Base-by-base conservation (phyloP, 805 yeast species). In the Metschnikowia drakensbergensis region DNA sequence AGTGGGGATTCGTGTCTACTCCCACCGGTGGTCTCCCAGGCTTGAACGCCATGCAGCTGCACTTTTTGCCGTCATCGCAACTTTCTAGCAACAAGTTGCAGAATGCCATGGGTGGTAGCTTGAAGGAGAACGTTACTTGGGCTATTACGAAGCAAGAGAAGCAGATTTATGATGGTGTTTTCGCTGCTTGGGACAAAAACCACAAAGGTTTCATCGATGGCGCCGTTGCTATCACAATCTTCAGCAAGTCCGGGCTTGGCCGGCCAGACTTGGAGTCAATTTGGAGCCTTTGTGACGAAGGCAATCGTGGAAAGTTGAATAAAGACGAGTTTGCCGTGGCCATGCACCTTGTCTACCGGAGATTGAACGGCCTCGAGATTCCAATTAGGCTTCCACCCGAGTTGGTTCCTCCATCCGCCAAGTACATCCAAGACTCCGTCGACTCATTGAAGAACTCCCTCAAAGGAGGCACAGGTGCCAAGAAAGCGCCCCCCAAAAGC, bases 241-340 rank as follows among this genome's bases (percentile, higher is more conserved):
- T 94, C 65, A 84, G 94, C 47, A 92, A 94, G 68, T 86, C 96
- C 22, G 98, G 98, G 2, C 79, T 94, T 56, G 76, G 83, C 48
- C 82, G 97, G 65, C 75, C 82, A 4, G 97, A 91, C 59, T 76
- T 92, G 53, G 98, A 91, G 66, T 76, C 83, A 37, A 90, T 94
- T 53, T 92, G 99, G 99, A 87, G 82, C 42, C 75, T 92, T 55
- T 81, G 91, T 48, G 98, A 94, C 64, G 79, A 84, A 11, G 83
- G 84, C 47, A 86, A 90, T 64, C 77, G 85, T 47, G 97, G 97
- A 4, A 82, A 80, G 62, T 80, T 92, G 56, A 87, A 88, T 64
- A 83, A 81, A 59, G 97, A 92, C 64, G 96, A 89, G 65, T 94
- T 92, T 71, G 86, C 96, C 0, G 90, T 94, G 32, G 97, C 98